Evolutionary conservation across 257 asterid genomes (phyloP).

Genomic region (Parsonsia alboflavescens): DNA sequence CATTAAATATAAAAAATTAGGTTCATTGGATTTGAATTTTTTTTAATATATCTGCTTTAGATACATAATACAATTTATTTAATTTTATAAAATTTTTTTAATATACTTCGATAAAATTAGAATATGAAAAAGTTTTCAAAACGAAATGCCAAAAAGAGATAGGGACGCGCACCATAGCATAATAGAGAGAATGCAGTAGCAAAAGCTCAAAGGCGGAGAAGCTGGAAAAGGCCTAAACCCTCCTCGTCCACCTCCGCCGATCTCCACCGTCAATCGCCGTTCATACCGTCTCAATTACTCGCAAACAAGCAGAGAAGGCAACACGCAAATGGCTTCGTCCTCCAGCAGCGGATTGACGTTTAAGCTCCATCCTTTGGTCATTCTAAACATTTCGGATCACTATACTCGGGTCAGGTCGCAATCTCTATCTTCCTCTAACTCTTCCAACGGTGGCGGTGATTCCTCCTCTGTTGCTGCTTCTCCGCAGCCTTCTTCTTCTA

Average conservation of each 20-base stretch:
- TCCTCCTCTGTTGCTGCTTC: conserved; percentile 23
- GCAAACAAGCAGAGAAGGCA: not conserved
- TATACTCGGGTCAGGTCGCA: conserved; percentile 85
- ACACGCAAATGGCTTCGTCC: conserved; percentile 65
- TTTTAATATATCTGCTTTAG: no score
- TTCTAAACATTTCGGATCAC: conserved; percentile 95
- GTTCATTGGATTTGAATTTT: no score
- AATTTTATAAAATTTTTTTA: no score
- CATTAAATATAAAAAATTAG: no score
- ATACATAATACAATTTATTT: no score
- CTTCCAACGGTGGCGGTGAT: conserved; percentile 29
- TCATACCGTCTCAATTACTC: no score
- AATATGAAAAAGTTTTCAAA: no score
- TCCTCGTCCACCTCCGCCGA: not conserved
- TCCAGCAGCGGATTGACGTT: conserved; percentile 95
- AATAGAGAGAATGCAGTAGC: not conserved
- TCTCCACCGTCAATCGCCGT: conserved; percentile 2
- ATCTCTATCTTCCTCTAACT: conserved; percentile 43
- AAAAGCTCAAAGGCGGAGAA: not conserved
- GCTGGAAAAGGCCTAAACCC: conserved; percentile 14
- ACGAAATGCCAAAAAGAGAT: not conserved
- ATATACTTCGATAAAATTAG: no score
- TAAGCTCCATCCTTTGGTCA: conserved; percentile 93
- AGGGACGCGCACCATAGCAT: not conserved
- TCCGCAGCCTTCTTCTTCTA: conserved; percentile 28